phyloP scores from a whole-genome alignment of 805 yeast species.

The Zygoascus ofunaensis region DNA sequence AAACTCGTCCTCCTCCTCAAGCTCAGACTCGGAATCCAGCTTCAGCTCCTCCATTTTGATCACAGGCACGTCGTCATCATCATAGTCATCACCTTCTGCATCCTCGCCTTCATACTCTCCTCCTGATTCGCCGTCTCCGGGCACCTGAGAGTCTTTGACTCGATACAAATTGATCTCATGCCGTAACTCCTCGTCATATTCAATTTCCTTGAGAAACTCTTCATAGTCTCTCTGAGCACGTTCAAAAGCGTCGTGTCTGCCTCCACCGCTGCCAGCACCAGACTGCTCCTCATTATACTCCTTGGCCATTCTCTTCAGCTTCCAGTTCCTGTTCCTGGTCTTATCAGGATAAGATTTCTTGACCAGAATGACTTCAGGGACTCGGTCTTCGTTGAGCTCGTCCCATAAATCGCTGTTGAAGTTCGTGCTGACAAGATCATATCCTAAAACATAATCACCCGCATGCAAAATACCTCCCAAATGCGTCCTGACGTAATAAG shows the following conservation, averaged over 20 bases:
- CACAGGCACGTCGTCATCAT: slow-evolving; percentile 13
- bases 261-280: slow-evolving; percentile 63
- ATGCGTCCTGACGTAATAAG: slow-evolving; percentile 81
- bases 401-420: slow-evolving; percentile 86
- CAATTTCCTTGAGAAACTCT: slow-evolving; percentile 19
- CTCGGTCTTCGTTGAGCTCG: slow-evolving; percentile 46
- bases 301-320: slow-evolving; percentile 90
- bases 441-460: slow-evolving; percentile 93
- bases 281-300: slow-evolving; percentile 81
- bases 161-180: slow-evolving; percentile 64
- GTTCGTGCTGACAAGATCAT: slow-evolving; percentile 74
- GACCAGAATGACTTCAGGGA: slow-evolving; percentile 80
- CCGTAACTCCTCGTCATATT: slow-evolving; percentile 34
- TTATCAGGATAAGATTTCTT: slow-evolving; percentile 17
- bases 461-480: slow-evolving; percentile 92
- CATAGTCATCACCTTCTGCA: slow-evolving; percentile 9
- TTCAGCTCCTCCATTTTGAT: slow-evolving; percentile 11
- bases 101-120: slow-evolving; percentile 10
- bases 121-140: slow-evolving; percentile 14
- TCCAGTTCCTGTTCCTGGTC: slow-evolving; percentile 15
- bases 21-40: slow-evolving; percentile 5
- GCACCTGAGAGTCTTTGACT: slow-evolving; percentile 21
- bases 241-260: slow-evolving; percentile 80
- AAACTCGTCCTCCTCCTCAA: slow-evolving; percentile 6
- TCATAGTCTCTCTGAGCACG: slow-evolving; percentile 37